phyloP scores from a whole-genome alignment of 306 rosid genomes.

The Myrica gale region DNA sequence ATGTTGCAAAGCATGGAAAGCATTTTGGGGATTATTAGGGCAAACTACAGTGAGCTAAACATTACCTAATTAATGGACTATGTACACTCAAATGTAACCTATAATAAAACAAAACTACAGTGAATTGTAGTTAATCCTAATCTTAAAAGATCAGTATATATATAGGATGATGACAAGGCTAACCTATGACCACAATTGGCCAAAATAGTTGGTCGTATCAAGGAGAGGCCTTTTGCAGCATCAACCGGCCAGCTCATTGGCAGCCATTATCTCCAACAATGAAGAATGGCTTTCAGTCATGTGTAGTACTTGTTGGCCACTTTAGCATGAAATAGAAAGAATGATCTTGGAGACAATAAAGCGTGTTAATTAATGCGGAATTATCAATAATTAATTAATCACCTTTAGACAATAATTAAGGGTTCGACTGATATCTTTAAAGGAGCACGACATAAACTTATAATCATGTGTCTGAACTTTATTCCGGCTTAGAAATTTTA shows the following conservation, averaged over 20 bases:
- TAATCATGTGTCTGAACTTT: constrained; percentile 24
- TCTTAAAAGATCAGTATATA: not conserved
- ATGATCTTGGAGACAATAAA: constrained; percentile 34
- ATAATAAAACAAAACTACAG: not conserved
- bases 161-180: constrained; percentile 6
- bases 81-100: not conserved
- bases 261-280: constrained; percentile 33
- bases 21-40: too few relatives aligned
- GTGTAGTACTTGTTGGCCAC: constrained; percentile 57
- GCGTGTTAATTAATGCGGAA: constrained; percentile 25
- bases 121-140: not conserved
- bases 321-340: constrained; percentile 24
- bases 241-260: constrained; percentile 22
- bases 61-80: too few relatives aligned
- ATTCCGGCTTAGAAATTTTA: not conserved
- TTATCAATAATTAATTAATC: constrained; percentile 12
- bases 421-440: constrained; percentile 19
- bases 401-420: constrained; percentile 20
- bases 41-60: too few relatives aligned
- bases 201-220: constrained; percentile 16
- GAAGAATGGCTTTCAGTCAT: constrained; percentile 33
- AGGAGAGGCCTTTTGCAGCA: constrained; percentile 1
- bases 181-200: constrained; percentile 6
- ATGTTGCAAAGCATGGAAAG: too few relatives aligned
- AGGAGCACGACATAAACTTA: not conserved